A percentile compares a stretch with the other conserved stretches of the same genome.
Conservation (phyloP, 1,284 basidiomycete genomes). For the Heterobasidion occidentale region DNA sequence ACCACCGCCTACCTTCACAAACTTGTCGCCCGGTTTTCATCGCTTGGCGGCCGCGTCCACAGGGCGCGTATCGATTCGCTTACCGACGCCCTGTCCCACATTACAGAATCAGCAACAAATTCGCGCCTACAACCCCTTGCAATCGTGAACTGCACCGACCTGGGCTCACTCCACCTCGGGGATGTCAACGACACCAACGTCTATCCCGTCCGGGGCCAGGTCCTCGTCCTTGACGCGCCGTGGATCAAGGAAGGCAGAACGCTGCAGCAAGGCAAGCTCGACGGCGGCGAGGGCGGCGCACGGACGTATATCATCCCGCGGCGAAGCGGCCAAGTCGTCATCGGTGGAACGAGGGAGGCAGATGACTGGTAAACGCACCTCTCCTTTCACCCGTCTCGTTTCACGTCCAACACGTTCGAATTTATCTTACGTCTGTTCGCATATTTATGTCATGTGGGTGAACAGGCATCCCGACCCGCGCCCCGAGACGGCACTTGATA, state of each 20-base stretch:
- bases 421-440: constrained; percentile 5
- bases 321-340: constrained; percentile 53
- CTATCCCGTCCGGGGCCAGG: constrained; percentile 46
- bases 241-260: constrained; percentile 56
- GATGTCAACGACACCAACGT: constrained; percentile 39
- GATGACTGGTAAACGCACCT: constrained; percentile 49
- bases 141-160: background rate
- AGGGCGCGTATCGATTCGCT: background rate
- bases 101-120: background rate
- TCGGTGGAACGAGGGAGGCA: constrained; percentile 54
- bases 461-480: constrained; percentile 48
- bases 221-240: constrained; percentile 39
- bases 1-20: background rate
- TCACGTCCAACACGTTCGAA: background rate
- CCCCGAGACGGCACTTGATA: constrained; percentile 50
- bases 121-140: background rate
- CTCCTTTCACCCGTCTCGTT: constrained; percentile 2
- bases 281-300: constrained; percentile 31
- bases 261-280: constrained; percentile 2
- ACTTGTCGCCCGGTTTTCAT: background rate
- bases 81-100: background rate
- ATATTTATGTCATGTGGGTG: background rate
- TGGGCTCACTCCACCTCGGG: constrained; percentile 11
- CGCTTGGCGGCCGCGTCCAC: background rate
- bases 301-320: constrained; percentile 67